Conservation (phyloP, 306 rosid genomes). For the Trifolium repens region DNA sequence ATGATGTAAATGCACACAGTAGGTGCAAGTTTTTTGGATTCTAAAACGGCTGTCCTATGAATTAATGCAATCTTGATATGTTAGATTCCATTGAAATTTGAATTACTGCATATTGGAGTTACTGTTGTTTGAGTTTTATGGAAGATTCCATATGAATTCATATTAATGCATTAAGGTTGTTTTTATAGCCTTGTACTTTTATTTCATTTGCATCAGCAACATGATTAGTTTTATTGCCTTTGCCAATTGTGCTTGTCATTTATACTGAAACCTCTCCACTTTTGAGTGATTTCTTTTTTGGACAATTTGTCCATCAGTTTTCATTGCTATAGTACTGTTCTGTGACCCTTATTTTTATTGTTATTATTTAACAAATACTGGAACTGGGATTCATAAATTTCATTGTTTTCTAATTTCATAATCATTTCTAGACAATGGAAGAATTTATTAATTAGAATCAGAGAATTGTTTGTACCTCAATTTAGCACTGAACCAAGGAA, state of each 20-base stretch:
- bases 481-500: no score
- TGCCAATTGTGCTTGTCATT: not conserved
- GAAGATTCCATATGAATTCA: not conserved
- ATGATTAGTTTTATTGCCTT: not conserved
- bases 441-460: no score
- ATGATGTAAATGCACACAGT: not conserved
- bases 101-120: not conserved
- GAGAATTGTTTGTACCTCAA: no score
- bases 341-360: no score
- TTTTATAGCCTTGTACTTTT: not conserved
- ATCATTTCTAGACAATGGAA: no score
- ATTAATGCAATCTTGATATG: not conserved
- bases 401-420: no score
- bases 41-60: not conserved
- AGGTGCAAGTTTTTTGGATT: not conserved
- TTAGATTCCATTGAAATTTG: not conserved
- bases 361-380: not conserved
- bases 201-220: not conserved
- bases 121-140: not conserved
- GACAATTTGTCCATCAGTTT: no score
- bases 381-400: no score
- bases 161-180: not conserved
- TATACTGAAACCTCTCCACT: no score
- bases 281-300: not conserved
- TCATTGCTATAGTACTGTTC: no score